Base-by-base conservation (phyloP, 2,329 filamentous ascomycete species). In the Pseudocercospora crystallina region DNA sequence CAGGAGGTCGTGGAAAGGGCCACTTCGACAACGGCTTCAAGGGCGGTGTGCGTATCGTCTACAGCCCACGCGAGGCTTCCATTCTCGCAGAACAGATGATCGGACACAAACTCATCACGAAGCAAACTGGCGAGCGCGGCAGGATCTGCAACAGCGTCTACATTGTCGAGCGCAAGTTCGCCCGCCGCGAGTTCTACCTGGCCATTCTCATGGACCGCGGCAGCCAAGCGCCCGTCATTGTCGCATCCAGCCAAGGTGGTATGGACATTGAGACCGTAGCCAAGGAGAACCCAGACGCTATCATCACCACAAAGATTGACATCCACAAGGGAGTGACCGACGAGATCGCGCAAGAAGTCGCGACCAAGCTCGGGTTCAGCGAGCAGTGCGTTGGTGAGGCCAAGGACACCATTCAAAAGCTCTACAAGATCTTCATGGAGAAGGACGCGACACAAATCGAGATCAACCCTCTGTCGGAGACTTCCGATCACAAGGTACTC, bases 81-180 rank as follows among this genome's bases (percentile, higher is more conserved):
- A 96, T 97, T 85, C 96, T 99, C 72, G 92, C 94, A 65, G 83
- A 92, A 65, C 91, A 99, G 80, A 99, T 99, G 94, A 97, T 99
- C 76, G 94, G 94, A 71, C 92, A 99, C 80, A 96, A 96, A 78
- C 90, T 99, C 76, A 84, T 99, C 77, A 99, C 94, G 75, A 99
- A 99, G 85, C 94, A 99, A 81, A 99, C 94, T 53, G 94, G 94
- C 73, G 89, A 92, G 65, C 83, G 76, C 65, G 94, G 94, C 70
- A 90, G 94, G 73, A 84, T 95, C 72, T 99, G 94, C 83, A 97
- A 89, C 76, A 83, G 91, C 59, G 94, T 99, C 71, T 97, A 95
- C 81, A 97, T 99, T 72, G 95, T 92, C 78, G 94, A 99, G 83
- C 91, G 94, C 82, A 99, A 99, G 81, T 99, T 96, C 70, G 94